Percentiles rank a stretch among this genome's conserved stretches.
phyloP scores from a whole-genome alignment of 108 stramenopile genomes.

The Cyclotella choctawhatcheeana region DNA sequence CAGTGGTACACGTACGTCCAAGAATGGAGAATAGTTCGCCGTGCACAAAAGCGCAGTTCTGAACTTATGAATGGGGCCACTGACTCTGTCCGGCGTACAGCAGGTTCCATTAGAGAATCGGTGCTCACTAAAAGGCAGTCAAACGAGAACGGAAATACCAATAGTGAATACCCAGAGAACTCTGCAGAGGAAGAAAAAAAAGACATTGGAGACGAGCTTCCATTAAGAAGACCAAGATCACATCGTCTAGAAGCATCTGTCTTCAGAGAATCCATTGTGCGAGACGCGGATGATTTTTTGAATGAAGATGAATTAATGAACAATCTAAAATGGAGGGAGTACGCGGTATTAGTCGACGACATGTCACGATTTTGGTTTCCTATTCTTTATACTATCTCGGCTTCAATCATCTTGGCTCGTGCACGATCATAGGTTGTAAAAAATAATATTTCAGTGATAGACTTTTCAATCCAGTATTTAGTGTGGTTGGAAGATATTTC shows the following conservation, averaged over 20 bases:
- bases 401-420: constrained; percentile 6
- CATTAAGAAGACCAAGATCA: neutral
- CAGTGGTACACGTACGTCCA: neutral
- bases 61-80: neutral
- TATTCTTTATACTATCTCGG: constrained; percentile 20
- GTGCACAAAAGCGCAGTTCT: neutral
- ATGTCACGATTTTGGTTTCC: constrained; percentile 31
- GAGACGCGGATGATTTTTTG: constrained; percentile 30
- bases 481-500: neutral
- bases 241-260: neutral
- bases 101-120: too few relatives aligned
- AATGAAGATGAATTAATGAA: constrained; percentile 38
- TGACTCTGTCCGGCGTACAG: neutral
- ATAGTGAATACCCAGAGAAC: neutral
- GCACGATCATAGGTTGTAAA: constrained; percentile 10
- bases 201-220: too few relatives aligned
- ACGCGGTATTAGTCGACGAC: constrained; percentile 34
- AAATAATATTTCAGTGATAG: too few relatives aligned
- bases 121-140: neutral
- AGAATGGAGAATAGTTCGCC: neutral
- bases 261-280: neutral
- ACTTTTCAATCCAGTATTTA: neutral
- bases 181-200: too few relatives aligned
- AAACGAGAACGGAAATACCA: neutral
- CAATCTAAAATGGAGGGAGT: constrained; percentile 30